Percentiles rank a stretch among this genome's conserved stretches.
These are phyloP conservation scores for Leccinum uliginosum DNA, from an alignment of 768 basidiomycete genomes.

Conservation along the genomic window DNA sequence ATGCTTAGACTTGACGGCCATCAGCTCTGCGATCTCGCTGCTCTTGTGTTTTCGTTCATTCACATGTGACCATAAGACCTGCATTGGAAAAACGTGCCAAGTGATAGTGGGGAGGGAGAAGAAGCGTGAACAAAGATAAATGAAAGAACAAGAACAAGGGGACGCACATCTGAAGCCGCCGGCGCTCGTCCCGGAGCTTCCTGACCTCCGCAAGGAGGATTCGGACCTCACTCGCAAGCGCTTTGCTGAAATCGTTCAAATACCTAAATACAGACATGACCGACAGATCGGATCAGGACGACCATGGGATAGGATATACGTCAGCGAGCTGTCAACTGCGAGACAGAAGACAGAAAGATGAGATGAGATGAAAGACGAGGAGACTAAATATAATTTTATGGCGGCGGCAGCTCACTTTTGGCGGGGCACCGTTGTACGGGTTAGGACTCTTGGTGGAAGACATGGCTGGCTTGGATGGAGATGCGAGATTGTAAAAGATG, in stretches of 20 bases:
- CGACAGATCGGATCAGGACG: background rate
- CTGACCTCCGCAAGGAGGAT: slow-evolving; percentile 58
- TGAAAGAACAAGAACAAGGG: background rate
- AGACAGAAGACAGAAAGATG: background rate
- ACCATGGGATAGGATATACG: background rate
- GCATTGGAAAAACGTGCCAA: background rate
- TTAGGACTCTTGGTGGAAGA: slow-evolving; percentile 32
- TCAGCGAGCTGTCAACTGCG: slow-evolving; percentile 5
- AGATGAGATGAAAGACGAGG: background rate
- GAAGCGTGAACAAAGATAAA: background rate
- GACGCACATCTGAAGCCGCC: slow-evolving; percentile 52
- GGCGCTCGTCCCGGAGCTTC: slow-evolving; percentile 55
- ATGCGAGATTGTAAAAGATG: background rate
- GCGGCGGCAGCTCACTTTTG: slow-evolving; percentile 25
- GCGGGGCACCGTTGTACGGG: slow-evolving; percentile 30
- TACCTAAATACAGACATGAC: slow-evolving; percentile 33
- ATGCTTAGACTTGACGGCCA: slow-evolving; percentile 80
- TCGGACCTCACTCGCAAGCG: slow-evolving; percentile 57
- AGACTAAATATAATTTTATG: background rate
- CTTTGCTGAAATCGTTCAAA: slow-evolving; percentile 59
- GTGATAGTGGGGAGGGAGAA: background rate
- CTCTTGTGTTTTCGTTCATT: background rate
- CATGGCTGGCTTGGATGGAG: slow-evolving; percentile 18
- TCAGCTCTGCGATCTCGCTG: slow-evolving; percentile 82
- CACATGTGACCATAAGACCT: background rate